Conservation (phyloP, 164 flowering plant genomes). For the Piper betle region DNA sequence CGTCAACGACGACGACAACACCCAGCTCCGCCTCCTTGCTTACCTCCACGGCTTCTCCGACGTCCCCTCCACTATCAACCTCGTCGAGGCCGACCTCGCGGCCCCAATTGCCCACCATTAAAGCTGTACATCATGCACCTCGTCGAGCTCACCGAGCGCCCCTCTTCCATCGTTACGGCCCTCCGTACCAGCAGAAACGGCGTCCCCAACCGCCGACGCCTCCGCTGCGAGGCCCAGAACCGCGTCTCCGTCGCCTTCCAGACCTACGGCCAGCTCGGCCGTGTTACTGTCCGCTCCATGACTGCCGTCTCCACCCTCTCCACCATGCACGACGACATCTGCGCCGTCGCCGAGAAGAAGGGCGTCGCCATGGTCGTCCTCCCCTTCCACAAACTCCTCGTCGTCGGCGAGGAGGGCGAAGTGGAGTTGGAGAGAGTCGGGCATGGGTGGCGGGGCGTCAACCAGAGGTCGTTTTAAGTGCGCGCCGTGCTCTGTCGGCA, state of each 20-base stretch:
- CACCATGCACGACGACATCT: constrained; percentile 75
- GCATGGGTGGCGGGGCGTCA: constrained; percentile 44
- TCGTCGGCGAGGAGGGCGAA: constrained; percentile 14
- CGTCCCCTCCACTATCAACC: constrained; percentile 37
- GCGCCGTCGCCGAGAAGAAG: constrained; percentile 54
- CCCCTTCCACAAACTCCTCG: constrained; percentile 45
- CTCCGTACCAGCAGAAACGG: constrained; percentile 42
- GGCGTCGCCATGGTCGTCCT: constrained; percentile 40
- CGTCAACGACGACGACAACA: constrained; percentile 13
- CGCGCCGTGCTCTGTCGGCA: constrained; percentile 56
- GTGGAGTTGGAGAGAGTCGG: constrained; percentile 40
- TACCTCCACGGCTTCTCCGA: constrained; percentile 45
- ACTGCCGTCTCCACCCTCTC: constrained; percentile 46
- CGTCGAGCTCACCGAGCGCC: constrained; percentile 57
- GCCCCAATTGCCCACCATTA: constrained; percentile 17
- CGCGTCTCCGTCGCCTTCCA: constrained; percentile 14
- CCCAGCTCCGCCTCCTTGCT: constrained; percentile 43
- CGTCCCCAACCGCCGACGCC: constrained; percentile 21
- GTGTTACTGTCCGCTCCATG: constrained; percentile 37
- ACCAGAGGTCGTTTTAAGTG: constrained; percentile 37
- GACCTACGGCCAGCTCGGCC: constrained; percentile 23
- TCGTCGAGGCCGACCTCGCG: constrained; percentile 37
- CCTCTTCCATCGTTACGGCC: constrained; percentile 55
- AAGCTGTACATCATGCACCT: constrained; percentile 48
- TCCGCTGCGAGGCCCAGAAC: neutral